Base-by-base conservation (phyloP, 2,329 filamentous ascomycete species). In the Thelonectria blattea region DNA sequence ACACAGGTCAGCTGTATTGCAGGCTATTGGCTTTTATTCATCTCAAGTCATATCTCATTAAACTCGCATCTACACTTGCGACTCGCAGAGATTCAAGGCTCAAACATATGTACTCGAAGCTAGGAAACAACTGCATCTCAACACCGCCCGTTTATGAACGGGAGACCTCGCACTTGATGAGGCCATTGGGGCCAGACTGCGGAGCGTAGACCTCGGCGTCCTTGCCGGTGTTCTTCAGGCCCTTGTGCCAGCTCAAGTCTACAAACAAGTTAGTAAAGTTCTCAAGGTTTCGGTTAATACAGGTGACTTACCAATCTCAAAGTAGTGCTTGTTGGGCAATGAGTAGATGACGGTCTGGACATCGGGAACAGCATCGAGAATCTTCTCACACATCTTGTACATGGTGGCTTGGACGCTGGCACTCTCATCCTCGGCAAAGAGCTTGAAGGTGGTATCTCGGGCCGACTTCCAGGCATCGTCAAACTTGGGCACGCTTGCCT, bases 261-360 rank as follows among this genome's bases (percentile, higher is more conserved):
- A 72, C 4, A 50, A 54, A 56, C 10, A 8, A 22, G 48, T 72
- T 64, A 74, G 66, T 41, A 52, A 54, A 14, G 12, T 32, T 47
- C 52, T 30, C 49, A 7, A 30, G 4, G 56, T 57, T 59, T 46
- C n/a, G 27, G 11, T n/a, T 6, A 39, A 14, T 27, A 14, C 15
- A n/a, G 30, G 46, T 12, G 43, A 82, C 89, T 80, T 80, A 92
- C 88, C 91, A 76, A 98, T 89, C 79, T 98, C 94, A 74, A 98
- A 98, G 81, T 97, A 98, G 80, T 99, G 95, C 82, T 97, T 98
- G 83, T 99, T 99, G 11, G 95, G 95, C 72, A 99, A 83, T 9
- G 89, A 83, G 75, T 97, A 98, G 70, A 90, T 86, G 43, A 95
- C 91, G 20, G 84, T 82, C 46, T 89, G 85, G 20, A 93, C 85